Base-by-base conservation (phyloP, 2,329 filamentous ascomycete genomes). In the Aureobasidium sp. region DNA sequence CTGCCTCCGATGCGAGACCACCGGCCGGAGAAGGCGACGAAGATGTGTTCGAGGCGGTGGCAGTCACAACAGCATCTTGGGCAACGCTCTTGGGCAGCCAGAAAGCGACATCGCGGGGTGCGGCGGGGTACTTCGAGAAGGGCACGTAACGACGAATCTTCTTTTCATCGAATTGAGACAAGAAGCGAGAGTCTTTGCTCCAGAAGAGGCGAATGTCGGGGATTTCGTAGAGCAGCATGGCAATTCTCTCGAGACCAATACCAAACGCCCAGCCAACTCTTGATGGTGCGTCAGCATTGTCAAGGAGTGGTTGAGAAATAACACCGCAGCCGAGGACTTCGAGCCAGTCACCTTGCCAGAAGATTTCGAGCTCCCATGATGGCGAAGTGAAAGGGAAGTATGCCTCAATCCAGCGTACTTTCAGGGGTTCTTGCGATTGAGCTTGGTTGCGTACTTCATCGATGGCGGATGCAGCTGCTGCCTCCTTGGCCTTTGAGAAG, bases 341-440 rank as follows among this genome's bases (percentile, higher is more conserved):
- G 37, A 99, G 85, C 94, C 94, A 99, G 72, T 95, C 89, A 36
- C 90, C 92, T 67, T 88, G 87, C 83, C 93, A 97, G 79, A 90
- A 92, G 10, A 99, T 91, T 72, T 99, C 94, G 29, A 99, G 82
- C 73, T 99, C 94, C 89, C 91, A 99, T 7, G 89, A 94, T 0
- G 94, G 94, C 62, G 87, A 92, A 0, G 94, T 99, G 73, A 97
- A 97, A 41, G 94, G 94, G 76, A 99, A 99, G 76, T 94, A 97
- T 1, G 94, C 91, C 74, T 97, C 93, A 7, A 97, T 87, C 94
- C 94, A 99, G 66, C 94, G 85, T 69, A 97, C 86, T 67, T 85
- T 87, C 41, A 97, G 79, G 5, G 91, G 90, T 69, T 95, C 89
- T 50, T 70, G 59, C 3, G 44, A 49, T 59, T 59, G 57, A 25